These are phyloP conservation scores for Aspergillus persii DNA, from an alignment of 2,329 filamentous ascomycete species.

Conservation along the genomic window DNA sequence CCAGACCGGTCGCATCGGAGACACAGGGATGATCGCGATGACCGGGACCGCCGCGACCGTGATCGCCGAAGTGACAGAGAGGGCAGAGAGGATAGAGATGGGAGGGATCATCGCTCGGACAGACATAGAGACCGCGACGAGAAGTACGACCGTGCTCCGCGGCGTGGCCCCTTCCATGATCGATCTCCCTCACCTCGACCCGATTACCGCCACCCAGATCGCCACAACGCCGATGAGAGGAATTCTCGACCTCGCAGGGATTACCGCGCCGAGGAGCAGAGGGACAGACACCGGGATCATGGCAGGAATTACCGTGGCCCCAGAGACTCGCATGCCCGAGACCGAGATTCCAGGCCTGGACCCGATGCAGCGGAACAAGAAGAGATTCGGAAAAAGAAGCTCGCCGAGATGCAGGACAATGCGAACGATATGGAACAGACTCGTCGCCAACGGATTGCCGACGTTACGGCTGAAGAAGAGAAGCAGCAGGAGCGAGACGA, in stretches of 20 bases:
- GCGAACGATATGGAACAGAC: slow-evolving; percentile 69
- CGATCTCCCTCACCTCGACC: slow-evolving; percentile 25
- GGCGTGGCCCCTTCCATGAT: slow-evolving; percentile 17
- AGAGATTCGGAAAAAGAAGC: slow-evolving; percentile 21
- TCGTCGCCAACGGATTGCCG: slow-evolving; percentile 65
- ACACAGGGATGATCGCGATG: slow-evolving; percentile 25
- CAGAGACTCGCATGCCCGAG: slow-evolving; percentile 16
- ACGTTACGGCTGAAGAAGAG: slow-evolving; percentile 65
- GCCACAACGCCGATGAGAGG: slow-evolving; percentile 14
- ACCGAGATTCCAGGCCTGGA: slow-evolving; percentile 13
- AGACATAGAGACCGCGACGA: slow-evolving; percentile 22
- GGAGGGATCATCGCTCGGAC: slow-evolving; percentile 13
- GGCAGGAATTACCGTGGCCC: slow-evolving; percentile 23
- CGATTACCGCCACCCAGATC: slow-evolving; percentile 10
- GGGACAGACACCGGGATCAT: slow-evolving; percentile 18
- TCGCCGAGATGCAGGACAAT: slow-evolving; percentile 71
- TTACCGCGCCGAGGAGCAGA: slow-evolving; percentile 14
- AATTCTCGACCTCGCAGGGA: slow-evolving; percentile 5
- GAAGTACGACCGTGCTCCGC: slow-evolving; percentile 22
- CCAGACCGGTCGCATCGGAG: slow-evolving; percentile 22
- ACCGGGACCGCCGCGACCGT: slow-evolving; percentile 18
- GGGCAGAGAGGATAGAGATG: slow-evolving; percentile 20
- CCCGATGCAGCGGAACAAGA: not conserved
- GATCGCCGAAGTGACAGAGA: slow-evolving; percentile 19
- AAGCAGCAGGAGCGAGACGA: slow-evolving; percentile 66